Percentiles rank a stretch among this genome's conserved stretches.
These are phyloP conservation scores for Fusarium transvaalense DNA, from an alignment of 2,329 filamentous ascomycete species.

Conservation along the genomic window DNA sequence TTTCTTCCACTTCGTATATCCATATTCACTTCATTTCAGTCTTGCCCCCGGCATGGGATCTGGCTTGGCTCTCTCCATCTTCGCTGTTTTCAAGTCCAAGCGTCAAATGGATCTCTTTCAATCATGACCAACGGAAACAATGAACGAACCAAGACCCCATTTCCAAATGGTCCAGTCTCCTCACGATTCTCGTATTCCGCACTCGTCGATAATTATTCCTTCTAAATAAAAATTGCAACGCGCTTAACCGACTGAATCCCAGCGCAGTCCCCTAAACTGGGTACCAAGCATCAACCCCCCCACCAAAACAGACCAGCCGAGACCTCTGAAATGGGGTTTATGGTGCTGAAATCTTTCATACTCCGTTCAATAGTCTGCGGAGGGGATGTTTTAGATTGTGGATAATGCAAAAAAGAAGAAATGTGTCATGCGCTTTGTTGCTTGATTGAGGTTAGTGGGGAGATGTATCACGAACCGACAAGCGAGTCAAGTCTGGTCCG, in stretches of 20 bases:
- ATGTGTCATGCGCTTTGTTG: neutral
- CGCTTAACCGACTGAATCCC: neutral
- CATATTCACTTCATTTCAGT: neutral
- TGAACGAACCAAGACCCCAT: neutral
- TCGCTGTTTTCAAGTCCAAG: neutral
- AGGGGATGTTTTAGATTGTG: neutral
- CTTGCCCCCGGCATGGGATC: neutral
- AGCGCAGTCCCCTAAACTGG: neutral
- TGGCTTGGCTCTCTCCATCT: neutral
- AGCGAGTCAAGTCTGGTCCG: neutral
- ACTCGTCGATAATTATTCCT: neutral
- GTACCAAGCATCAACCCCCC: neutral
- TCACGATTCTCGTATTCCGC: neutral
- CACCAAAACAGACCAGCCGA: constrained; percentile 7
- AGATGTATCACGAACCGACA: neutral
- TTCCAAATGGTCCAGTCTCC: neutral
- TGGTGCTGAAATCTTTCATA: neutral
- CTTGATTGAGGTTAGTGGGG: neutral
- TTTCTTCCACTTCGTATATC: too few species aligned
- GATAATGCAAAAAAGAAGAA: neutral
- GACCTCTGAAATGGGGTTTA: neutral
- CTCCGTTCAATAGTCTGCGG: neutral
- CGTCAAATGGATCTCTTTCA: neutral
- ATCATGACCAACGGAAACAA: neutral
- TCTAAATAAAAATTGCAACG: neutral